Conservation (phyloP, 164 flowering plant species). For the Magnolia officinalis region DNA sequence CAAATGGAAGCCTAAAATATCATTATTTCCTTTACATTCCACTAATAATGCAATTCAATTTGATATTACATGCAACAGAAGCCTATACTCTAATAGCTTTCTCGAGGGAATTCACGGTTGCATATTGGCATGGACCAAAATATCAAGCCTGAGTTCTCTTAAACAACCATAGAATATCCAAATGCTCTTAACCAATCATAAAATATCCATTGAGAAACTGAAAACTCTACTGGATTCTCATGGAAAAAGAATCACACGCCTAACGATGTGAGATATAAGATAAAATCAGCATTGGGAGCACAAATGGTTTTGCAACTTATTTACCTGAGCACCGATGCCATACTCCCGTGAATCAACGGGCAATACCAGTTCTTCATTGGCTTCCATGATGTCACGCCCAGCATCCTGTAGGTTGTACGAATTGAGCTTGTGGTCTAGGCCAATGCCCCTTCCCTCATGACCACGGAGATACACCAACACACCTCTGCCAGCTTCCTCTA, state of each 20-base stretch:
- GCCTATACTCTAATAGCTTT: too few relatives aligned
- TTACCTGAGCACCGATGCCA: slow-evolving; percentile 99
- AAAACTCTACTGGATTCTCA: neutral
- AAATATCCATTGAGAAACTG: neutral
- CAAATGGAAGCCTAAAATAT: too few relatives aligned
- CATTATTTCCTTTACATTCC: too few relatives aligned
- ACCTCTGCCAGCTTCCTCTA: slow-evolving; percentile 85
- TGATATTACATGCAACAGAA: too few relatives aligned
- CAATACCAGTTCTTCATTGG: slow-evolving; percentile 88
- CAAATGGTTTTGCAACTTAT: neutral
- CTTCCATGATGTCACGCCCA: slow-evolving; percentile 94
- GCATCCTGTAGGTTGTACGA: slow-evolving; percentile 92
- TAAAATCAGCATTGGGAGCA: neutral
- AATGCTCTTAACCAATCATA: neutral
- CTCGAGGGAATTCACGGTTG: too few relatives aligned
- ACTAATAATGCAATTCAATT: too few relatives aligned
- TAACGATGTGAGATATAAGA: neutral
- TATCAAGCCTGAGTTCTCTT: neutral
- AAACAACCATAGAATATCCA: neutral
- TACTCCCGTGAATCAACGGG: slow-evolving; percentile 96
- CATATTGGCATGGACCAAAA: too few relatives aligned
- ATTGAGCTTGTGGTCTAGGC: slow-evolving; percentile 92
- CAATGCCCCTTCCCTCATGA: slow-evolving; percentile 97
- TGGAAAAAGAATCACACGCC: neutral
- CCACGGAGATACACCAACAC: slow-evolving; percentile 93